Evolutionary conservation across 2,329 filamentous ascomycete species (phyloP).

Genomic region (Botrytis elliptica): DNA sequence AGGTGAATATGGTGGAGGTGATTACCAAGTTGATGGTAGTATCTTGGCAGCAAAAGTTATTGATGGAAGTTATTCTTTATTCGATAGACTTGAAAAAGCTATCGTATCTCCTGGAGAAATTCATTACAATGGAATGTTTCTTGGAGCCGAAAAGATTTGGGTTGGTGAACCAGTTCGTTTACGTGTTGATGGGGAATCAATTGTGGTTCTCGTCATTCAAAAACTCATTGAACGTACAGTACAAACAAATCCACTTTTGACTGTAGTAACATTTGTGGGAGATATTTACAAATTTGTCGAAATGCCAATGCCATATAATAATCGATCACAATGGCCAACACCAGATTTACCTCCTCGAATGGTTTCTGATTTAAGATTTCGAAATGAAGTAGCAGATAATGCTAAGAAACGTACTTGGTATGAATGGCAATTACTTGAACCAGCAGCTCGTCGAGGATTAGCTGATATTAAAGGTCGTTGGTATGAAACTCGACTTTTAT

Average conservation of each 20-base stretch:
- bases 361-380: conserved; percentile 41
- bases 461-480: conserved; percentile 57
- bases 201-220: conserved; percentile 48
- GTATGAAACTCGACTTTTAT: conserved; percentile 56
- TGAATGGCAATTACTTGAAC: conserved; percentile 38
- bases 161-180: conserved; percentile 57
- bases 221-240: conserved; percentile 39
- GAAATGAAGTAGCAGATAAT: conserved; percentile 48
- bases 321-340: conserved; percentile 42
- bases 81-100: conserved; percentile 46
- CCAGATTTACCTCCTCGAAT: conserved; percentile 49
- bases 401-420: conserved; percentile 34
- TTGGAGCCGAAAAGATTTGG: conserved; percentile 61
- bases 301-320: conserved; percentile 40
- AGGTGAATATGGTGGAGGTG: conserved; percentile 45
- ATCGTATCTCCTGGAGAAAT: conserved; percentile 42
- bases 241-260: conserved; percentile 24
- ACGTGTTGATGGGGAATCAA: conserved; percentile 42
- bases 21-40: conserved; percentile 55
- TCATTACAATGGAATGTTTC: conserved; percentile 53
- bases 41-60: conserved; percentile 57
- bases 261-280: conserved; percentile 45
- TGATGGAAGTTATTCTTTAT: conserved; percentile 54
- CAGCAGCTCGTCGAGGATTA: conserved; percentile 39
- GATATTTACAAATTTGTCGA: conserved; percentile 52